phyloP scores from a whole-genome alignment of 1,139 yeast species.

The Pneumocystis jirovecii region DNA sequence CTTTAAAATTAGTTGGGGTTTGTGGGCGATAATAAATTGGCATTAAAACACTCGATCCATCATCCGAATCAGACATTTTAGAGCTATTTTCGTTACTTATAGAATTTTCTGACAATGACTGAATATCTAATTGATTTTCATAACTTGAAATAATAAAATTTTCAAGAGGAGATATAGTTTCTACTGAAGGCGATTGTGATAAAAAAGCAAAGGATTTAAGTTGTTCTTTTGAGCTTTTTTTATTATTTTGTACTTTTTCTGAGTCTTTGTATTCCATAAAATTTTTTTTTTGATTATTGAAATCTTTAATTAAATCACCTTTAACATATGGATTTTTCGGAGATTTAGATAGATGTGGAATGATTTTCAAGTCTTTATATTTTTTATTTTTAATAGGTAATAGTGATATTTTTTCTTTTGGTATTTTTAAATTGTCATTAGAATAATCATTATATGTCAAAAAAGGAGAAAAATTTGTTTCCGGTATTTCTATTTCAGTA shows the following conservation, averaged over 20 bases:
- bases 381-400: not conserved
- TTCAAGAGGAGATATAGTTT: not conserved
- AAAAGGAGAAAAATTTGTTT: not conserved
- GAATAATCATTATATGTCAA: not conserved
- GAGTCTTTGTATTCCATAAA: not conserved
- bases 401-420: not conserved
- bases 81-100: not conserved
- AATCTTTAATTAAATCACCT: not conserved
- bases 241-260: not conserved
- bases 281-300: not conserved
- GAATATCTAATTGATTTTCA: not conserved
- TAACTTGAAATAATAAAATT: not conserved
- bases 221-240: not conserved
- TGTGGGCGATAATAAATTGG: not conserved
- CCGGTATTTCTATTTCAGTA: not conserved
- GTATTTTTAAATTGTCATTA: not conserved
- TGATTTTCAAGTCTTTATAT: not conserved
- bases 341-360: not conserved
- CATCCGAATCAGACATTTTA: not conserved
- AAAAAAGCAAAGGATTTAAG: not conserved
- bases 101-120: not conserved
- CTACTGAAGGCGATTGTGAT: not conserved
- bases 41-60: not conserved
- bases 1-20: not conserved
- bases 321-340: not conserved